Evolutionary conservation across 495 filamentous ascomycete species (phyloP).

Genomic region (Apodospora peruviana): DNA sequence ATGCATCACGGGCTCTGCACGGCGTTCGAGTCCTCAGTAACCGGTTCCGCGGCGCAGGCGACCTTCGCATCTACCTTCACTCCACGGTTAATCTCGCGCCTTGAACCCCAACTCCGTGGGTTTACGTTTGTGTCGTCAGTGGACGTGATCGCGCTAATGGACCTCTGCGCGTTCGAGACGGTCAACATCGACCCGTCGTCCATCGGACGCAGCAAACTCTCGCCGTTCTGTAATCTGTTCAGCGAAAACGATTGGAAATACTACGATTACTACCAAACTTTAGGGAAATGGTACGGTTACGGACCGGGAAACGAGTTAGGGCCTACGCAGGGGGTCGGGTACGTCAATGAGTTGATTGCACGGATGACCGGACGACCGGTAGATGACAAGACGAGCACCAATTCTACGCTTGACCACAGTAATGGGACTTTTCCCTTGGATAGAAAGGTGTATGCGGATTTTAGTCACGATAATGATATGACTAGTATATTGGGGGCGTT

Average conservation of each 20-base stretch:
- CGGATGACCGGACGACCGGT: constrained; percentile 62
- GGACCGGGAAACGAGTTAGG: constrained; percentile 70
- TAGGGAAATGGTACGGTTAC: constrained; percentile 78
- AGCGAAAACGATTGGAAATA: constrained; percentile 59
- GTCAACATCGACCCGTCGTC: constrained; percentile 37
- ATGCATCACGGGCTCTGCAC: constrained; percentile 66
- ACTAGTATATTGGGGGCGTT: constrained; percentile 64
- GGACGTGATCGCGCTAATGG: constrained; percentile 71
- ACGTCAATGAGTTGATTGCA: constrained; percentile 78
- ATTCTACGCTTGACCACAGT: constrained; percentile 62
- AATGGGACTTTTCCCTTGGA: constrained; percentile 63
- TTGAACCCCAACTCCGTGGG: constrained; percentile 58
- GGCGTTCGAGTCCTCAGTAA: constrained; percentile 48
- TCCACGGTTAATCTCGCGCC: constrained; percentile 53
- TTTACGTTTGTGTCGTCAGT: constrained; percentile 45
- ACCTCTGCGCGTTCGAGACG: constrained; percentile 77
- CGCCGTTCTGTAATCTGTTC: constrained; percentile 70
- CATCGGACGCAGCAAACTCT: constrained; percentile 22
- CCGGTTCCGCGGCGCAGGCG: constrained; percentile 44
- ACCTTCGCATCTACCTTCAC: constrained; percentile 54
- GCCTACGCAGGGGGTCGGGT: constrained; percentile 77
- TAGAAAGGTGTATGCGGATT: constrained; percentile 68
- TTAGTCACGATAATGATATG: constrained; percentile 85
- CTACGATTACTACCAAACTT: constrained; percentile 70
- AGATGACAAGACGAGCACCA: constrained; percentile 63